These are phyloP conservation scores for Starmerella ratchasimensis DNA, from an alignment of 805 yeast genomes.

Conservation along the genomic window DNA sequence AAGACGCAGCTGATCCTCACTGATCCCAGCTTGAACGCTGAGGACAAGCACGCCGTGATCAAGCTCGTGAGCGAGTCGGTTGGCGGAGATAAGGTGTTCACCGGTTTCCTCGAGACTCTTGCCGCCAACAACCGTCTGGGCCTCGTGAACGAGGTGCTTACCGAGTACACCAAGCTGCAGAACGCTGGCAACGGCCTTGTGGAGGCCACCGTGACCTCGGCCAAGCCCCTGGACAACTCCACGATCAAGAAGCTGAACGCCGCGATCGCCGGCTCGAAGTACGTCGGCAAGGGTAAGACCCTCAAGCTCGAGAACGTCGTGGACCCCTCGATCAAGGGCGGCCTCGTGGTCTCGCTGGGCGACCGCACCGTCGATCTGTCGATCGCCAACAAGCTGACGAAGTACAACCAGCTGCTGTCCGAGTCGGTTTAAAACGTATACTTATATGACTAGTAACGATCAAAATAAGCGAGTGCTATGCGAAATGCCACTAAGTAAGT, in stretches of 20 bases:
- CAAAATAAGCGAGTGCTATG: too few relatives aligned
- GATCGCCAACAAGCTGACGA: slow-evolving; percentile 68
- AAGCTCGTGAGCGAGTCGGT: slow-evolving; percentile 37
- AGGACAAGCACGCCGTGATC: slow-evolving; percentile 62
- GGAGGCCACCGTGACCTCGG: slow-evolving; percentile 85
- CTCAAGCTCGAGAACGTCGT: slow-evolving; percentile 71
- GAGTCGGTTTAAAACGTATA: slow-evolving; percentile 54
- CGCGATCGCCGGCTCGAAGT: slow-evolving; percentile 61
- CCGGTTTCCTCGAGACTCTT: slow-evolving; percentile 69
- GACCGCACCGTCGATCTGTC: slow-evolving; percentile 94
- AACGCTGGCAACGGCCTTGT: slow-evolving; percentile 86
- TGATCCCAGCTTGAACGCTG: slow-evolving; percentile 72
- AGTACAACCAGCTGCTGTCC: slow-evolving; percentile 73
- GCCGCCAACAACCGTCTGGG: slow-evolving; percentile 90
- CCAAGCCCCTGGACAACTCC: slow-evolving; percentile 68
- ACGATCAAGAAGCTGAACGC: slow-evolving; percentile 62
- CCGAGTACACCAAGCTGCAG: slow-evolving; percentile 61
- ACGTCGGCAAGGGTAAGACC: slow-evolving; percentile 76
- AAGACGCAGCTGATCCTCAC: slow-evolving; percentile 47
- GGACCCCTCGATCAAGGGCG: slow-evolving; percentile 87
- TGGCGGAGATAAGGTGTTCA: slow-evolving; percentile 52
- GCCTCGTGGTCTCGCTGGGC: slow-evolving; percentile 88
- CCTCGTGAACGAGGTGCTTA: slow-evolving; percentile 48
- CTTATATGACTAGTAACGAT: neutral
- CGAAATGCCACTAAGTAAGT: too few relatives aligned